Percentiles rank a stretch among this genome's conserved stretches.
phyloP scores from a whole-genome alignment of 2,329 filamentous ascomycete species.

The Fonsecaea multimorphosa region DNA sequence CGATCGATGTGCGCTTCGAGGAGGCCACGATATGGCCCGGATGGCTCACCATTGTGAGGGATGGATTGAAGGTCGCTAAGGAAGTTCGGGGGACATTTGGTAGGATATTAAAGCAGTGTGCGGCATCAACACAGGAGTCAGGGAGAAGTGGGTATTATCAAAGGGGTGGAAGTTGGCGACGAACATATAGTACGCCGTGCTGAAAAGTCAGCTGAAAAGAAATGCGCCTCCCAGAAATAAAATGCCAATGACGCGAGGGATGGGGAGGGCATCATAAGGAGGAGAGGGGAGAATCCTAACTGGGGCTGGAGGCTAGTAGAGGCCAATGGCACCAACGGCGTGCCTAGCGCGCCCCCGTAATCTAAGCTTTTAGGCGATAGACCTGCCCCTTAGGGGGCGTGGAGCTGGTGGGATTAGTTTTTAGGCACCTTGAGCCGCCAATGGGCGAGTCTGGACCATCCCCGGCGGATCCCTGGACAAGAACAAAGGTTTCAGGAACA shows the following conservation, averaged over 20 bases:
- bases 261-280: background rate
- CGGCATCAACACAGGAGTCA: background rate
- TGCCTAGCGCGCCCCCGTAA: background rate
- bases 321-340: background rate
- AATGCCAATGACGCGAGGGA: slow-evolving; percentile 1
- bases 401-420: background rate
- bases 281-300: background rate
- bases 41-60: slow-evolving; percentile 9
- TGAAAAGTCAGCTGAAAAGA: background rate
- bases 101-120: background rate
- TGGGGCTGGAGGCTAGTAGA: background rate
- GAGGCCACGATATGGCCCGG: slow-evolving; percentile 12
- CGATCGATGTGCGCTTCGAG: slow-evolving; percentile 17
- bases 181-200: background rate
- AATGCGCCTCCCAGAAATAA: background rate
- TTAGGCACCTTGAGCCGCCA: background rate
- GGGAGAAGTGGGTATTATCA: background rate
- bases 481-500: background rate
- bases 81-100: background rate
- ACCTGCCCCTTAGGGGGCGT: background rate
- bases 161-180: background rate
- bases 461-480: background rate
- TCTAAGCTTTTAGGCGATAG: background rate
- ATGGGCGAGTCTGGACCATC: background rate
- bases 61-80: background rate